Evolutionary conservation across 2,329 filamentous ascomycete genomes (phyloP), one percentile per base, ranked within the genome.

Genomic region (Calonectria pteridis): DNA sequence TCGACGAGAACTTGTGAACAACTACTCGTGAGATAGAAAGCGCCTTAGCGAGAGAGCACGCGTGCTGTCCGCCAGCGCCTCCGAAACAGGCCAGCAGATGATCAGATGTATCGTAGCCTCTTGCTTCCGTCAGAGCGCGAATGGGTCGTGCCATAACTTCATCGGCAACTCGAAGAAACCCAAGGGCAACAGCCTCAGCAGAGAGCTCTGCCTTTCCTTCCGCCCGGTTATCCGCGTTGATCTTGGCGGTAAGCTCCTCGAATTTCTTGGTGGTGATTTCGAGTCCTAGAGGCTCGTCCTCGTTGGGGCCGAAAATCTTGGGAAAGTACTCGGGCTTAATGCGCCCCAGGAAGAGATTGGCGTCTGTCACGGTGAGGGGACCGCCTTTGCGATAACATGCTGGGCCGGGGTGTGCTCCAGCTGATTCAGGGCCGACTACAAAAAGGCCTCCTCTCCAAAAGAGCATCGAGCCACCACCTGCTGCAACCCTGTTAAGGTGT

Each of bases 381-480:
- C 93, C 93, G 2, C 90, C 91, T 81, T 94, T 94, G n/a, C 93
- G 87, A 78, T 95, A 94, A 75, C 92, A 94, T 0, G 92, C 92
- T 3, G 93, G 93, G 0, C 93, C 93, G 2, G 93, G 93, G 79
- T 94, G 91, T 7, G 93, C 93, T 40, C 91, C 90, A 1, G 93
- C 92, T 31, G 91, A 93, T 78, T 94, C 93, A 1, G 93, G 93
- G 0, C 93, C 93, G 7, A 95, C 93, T 1, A 92, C 90, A 75
- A 95, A 94, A 2, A 95, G 86, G 0, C 93, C 93, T 73, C 94
- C 94, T 72, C 89, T 90, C 88, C 91, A 95, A 79, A 92, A 93
- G 0, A 95, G 85, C 20, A 91, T 87, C 1, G 91, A 93, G n/a
- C 93, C 93, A 73, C 94, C 94, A 23, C 94, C 93, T 9, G 94